A percentile compares a stretch with the other conserved stretches of the same genome.
These are phyloP conservation scores for Xanthoconium separans DNA, from an alignment of 1,284 basidiomycete species.

Conservation along the genomic window DNA sequence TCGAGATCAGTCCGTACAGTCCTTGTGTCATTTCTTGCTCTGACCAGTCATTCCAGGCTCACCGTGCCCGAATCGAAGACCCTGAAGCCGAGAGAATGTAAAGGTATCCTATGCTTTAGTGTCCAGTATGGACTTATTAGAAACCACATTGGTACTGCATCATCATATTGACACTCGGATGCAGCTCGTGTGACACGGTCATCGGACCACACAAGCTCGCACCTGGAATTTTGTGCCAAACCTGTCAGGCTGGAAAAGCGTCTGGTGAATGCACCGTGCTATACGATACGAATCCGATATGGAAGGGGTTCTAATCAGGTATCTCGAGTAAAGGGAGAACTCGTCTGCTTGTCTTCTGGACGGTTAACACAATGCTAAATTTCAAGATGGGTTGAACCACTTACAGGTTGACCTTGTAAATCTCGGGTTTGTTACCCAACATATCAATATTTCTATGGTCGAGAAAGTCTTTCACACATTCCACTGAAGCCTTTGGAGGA, in stretches of 20 bases:
- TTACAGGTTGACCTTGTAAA: slow-evolving; percentile 52
- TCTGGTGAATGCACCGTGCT: slow-evolving; percentile 62
- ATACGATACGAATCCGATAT: slow-evolving; percentile 66
- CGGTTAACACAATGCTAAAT: slow-evolving; percentile 3
- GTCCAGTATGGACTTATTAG: slow-evolving; percentile 10
- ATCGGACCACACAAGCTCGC: slow-evolving; percentile 61
- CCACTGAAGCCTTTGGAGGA: slow-evolving; percentile 44
- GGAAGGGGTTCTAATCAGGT: slow-evolving; percentile 53
- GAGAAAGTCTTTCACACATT: slow-evolving; percentile 42
- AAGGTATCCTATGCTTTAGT: slow-evolving; percentile 18
- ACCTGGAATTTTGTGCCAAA: slow-evolving; percentile 44
- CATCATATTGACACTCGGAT: slow-evolving; percentile 1
- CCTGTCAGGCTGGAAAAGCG: slow-evolving; percentile 40
- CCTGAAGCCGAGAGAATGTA: slow-evolving; percentile 68
- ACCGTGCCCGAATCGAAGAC: slow-evolving; percentile 60
- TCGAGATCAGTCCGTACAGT: slow-evolving; percentile 49
- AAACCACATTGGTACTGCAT: slow-evolving; percentile 9
- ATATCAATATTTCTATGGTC: slow-evolving; percentile 43
- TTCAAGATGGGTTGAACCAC: slow-evolving; percentile 27
- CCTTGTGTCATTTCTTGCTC: background rate
- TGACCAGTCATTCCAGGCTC: slow-evolving; percentile 34
- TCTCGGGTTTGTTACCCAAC: slow-evolving; percentile 37
- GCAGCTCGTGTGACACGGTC: slow-evolving; percentile 19
- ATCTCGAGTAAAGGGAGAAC: slow-evolving; percentile 48
- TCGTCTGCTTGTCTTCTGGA: slow-evolving; percentile 35